These are phyloP conservation scores for Neofusicoccum ribis DNA, from an alignment of 2,329 filamentous ascomycete species.

Conservation along the genomic window DNA sequence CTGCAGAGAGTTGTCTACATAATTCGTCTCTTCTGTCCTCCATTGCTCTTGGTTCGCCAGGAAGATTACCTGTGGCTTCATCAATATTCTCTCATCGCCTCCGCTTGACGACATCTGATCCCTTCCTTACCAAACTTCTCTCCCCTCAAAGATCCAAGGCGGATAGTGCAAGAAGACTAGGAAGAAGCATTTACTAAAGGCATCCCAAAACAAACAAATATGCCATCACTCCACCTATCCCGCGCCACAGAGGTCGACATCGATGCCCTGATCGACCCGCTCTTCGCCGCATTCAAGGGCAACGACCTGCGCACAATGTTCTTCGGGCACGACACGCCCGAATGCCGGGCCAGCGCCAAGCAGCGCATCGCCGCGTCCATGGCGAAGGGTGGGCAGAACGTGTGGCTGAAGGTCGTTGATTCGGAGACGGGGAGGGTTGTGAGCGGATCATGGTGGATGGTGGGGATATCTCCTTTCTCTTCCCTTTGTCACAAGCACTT, in stretches of 20 bases:
- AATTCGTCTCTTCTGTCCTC: background rate
- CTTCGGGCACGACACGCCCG: conserved; percentile 4
- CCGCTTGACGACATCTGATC: no score
- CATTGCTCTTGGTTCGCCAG: no score
- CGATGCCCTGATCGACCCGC: background rate
- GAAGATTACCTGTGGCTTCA: no score
- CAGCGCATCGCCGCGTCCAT: background rate
- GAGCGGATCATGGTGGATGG: background rate
- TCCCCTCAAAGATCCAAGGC: background rate
- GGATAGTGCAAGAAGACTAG: background rate
- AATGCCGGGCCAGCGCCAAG: background rate
- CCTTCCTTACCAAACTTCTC: no score
- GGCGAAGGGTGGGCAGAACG: background rate
- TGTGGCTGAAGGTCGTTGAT: conserved; percentile 4
- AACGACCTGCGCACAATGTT: conserved; percentile 12
- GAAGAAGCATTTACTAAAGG: background rate
- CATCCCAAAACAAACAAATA: background rate
- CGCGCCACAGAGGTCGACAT: conserved; percentile 12
- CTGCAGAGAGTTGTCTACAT: background rate
- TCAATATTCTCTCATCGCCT: no score
- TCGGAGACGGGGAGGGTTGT: background rate
- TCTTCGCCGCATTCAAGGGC: conserved; percentile 4
- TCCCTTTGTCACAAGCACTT: no score
- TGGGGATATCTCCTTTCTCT: background rate
- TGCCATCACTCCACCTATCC: background rate